These are phyloP conservation scores for Ophidiomyces ophidiicola DNA, from an alignment of 2,329 filamentous ascomycete species.

Conservation along the genomic window DNA sequence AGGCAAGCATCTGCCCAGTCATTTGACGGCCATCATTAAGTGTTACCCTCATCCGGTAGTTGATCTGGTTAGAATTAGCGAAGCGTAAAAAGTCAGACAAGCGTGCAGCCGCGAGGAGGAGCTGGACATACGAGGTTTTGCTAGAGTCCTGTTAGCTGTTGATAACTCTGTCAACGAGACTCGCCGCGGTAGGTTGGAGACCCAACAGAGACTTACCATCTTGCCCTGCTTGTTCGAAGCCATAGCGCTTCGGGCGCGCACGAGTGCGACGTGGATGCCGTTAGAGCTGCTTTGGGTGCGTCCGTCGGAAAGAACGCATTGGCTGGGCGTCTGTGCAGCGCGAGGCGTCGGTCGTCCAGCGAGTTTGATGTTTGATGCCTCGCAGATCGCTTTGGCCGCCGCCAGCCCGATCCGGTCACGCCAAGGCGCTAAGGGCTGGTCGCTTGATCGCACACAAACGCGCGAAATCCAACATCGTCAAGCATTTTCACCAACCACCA, in stretches of 20 bases:
- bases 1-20: conserved; percentile 95
- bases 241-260: conserved; percentile 43
- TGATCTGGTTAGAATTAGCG: conserved; percentile 53
- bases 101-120: neutral
- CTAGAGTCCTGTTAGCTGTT: conserved; percentile 48
- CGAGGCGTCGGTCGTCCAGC: too few relatives aligned
- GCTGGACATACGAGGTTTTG: conserved; percentile 50
- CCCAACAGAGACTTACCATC: conserved; percentile 67
- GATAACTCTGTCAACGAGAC: conserved; percentile 37
- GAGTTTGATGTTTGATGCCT: too few relatives aligned
- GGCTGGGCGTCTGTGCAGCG: neutral
- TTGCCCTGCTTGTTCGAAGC: conserved; percentile 89
- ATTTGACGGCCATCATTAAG: conserved; percentile 92
- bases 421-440: conserved; percentile 29
- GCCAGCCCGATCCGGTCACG: conserved; percentile 19
- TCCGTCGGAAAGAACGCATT: neutral
- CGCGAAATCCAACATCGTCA: conserved; percentile 2
- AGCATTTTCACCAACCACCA: conserved; percentile 6
- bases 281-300: neutral
- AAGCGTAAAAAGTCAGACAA: neutral
- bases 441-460: conserved; percentile 24
- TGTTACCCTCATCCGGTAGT: conserved; percentile 97
- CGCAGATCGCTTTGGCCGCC: too few relatives aligned
- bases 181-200: conserved; percentile 32
- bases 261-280: conserved; percentile 33